Percentiles rank a stretch among this genome's conserved stretches.
phyloP scores from a whole-genome alignment of 73 alveolate genomes.

The Paraurostyla sp. region DNA sequence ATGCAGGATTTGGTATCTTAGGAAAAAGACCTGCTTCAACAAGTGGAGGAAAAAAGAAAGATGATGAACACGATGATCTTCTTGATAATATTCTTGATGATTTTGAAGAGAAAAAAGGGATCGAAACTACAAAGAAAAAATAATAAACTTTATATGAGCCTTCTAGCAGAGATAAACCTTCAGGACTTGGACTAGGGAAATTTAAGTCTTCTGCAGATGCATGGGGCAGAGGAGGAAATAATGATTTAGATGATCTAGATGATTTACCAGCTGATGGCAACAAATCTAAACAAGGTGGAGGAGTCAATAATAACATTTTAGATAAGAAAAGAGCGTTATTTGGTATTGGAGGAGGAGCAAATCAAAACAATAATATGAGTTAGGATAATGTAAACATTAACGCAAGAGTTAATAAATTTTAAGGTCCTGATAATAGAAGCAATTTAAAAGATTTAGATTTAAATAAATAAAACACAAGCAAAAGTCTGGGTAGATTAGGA shows the following conservation, averaged over 20 bases:
- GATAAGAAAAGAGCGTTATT: constrained; percentile 45
- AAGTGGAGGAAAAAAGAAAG: constrained; percentile 39
- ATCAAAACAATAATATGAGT: no score
- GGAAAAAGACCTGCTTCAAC: constrained; percentile 20
- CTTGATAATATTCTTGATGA: constrained; percentile 45
- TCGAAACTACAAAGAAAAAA: not conserved
- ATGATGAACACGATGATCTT: constrained; percentile 31
- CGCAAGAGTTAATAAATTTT: no score
- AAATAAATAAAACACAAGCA: not conserved
- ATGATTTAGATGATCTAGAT: constrained; percentile 43
- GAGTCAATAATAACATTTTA: not conserved
- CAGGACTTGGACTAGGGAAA: not conserved
- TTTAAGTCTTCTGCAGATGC: not conserved
- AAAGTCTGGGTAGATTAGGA: constrained; percentile 5
- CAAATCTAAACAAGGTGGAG: no score
- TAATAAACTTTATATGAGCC: not conserved
- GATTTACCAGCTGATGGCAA: not conserved
- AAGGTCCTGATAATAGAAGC: no score
- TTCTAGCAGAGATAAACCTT: not conserved
- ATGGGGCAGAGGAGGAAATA: constrained; percentile 42
- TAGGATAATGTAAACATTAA: no score
- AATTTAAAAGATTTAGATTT: not conserved
- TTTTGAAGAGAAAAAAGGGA: constrained; percentile 54
- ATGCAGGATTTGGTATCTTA: constrained; percentile 48
- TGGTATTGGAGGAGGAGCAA: constrained; percentile 27